Evolutionary conservation across 2,329 filamentous ascomycete genomes (phyloP), one percentile per base, ranked within the genome.

Genomic region (Chrysoporthe cubensis): DNA sequence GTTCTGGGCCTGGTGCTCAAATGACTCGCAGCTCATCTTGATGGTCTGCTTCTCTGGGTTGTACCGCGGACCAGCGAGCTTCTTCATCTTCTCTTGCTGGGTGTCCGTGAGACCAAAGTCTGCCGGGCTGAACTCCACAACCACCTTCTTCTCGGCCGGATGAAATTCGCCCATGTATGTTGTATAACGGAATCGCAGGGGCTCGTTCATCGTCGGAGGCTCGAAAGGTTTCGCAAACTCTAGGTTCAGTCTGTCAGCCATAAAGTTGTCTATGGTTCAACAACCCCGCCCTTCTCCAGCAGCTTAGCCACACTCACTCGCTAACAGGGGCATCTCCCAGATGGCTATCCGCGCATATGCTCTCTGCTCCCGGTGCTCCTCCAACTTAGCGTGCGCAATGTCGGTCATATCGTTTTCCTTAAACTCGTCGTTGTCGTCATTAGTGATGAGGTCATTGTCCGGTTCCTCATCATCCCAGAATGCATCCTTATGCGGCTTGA

Each of bases 131-230:
- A 98, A 97, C 77, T 97, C 92, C 66, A 98, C 89, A 14, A 98
- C 94, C 26, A 99, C 94, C 84, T 99, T 99, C 77, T 89, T 90
- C 80, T 94, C 89, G 2, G 95, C 93, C 0, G 96, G 95, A 81
- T 99, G 96, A 66, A 87, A 84, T 80, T 98, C 96, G 74, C 95
- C 95, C 86, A 99, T 91, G 81, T 98, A 98, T 48, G 91, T 94
- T 18, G 96, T 99, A 83, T 97, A 97, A 75, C 96, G 91, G 88
- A 97, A 99, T 74, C 95, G 91, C 67, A 99, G 88, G 58, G 93
- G 88, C 73, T 92, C 85, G 58, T 88, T 79, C 42, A 84, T 78
- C 16, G 86, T 85, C 1, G 95, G 93, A 2, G 89, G 87, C 69
- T 85, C 81, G 78, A 97, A 98, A 21, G 92, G 91, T 79, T 92